A percentile compares a stretch with the other conserved stretches of the same genome.
Conservation (phyloP, 441 rosid species). For the Eutrema salsugineum region DNA sequence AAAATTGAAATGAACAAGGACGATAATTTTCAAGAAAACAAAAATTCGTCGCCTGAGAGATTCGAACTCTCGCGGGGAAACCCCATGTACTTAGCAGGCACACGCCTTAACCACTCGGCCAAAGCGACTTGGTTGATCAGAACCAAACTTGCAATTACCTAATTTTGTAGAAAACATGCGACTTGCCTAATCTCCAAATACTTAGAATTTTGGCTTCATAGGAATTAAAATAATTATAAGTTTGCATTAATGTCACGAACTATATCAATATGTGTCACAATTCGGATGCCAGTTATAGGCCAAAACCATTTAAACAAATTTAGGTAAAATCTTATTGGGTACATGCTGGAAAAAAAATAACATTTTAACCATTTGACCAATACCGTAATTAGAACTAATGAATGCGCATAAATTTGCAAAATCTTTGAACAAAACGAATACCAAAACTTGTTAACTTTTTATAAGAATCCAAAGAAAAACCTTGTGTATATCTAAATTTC, state of each 20-base stretch:
- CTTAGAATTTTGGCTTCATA: no score
- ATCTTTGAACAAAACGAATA: background rate
- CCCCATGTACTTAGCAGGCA: conserved; percentile 98
- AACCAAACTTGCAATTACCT: no score
- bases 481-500: no score
- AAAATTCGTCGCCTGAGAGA: conserved; percentile 77
- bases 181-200: no score
- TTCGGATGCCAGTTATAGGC: no score
- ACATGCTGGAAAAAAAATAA: background rate
- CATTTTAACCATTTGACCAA: background rate
- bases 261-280: no score
- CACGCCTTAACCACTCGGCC: conserved; percentile 98
- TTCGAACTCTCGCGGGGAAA: conserved; percentile 97
- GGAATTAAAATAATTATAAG: no score
- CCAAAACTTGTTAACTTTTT: background rate
- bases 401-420: background rate
- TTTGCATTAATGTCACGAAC: no score
- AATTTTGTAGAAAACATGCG: no score
- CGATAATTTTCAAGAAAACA: background rate
- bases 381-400: background rate
- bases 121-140: conserved; percentile 25
- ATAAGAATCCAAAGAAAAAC: background rate
- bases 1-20: background rate
- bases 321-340: background rate
- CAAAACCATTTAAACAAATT: no score